A percentile compares a stretch with the other conserved stretches of the same genome.
These are phyloP conservation scores for Sarocladium brachiariae DNA, from an alignment of 2,329 filamentous ascomycete species.

Conservation along the genomic window DNA sequence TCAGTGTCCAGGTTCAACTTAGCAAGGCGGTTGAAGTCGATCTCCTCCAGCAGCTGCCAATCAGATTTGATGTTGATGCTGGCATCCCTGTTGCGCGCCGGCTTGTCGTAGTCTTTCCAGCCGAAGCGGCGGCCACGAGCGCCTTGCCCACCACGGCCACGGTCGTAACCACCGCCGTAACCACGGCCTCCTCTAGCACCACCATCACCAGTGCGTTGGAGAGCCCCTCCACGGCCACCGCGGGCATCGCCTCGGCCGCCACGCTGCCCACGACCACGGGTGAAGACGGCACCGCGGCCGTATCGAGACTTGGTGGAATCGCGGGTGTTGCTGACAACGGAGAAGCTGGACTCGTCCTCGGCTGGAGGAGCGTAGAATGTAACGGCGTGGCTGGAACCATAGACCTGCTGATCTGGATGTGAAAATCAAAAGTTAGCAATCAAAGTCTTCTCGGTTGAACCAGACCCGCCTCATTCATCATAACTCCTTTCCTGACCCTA, in stretches of 20 bases:
- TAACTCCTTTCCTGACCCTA: too few species aligned
- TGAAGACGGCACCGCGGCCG: conserved; percentile 83
- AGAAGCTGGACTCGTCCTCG: conserved; percentile 97
- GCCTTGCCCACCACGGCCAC: conserved; percentile 59
- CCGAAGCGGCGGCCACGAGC: conserved; percentile 80
- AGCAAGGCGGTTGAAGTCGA: conserved; percentile 89
- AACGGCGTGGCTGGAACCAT: conserved; percentile 80
- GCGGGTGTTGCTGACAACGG: conserved; percentile 91
- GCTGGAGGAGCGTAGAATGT: conserved; percentile 85
- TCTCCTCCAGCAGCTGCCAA: conserved; percentile 95
- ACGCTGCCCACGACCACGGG: conserved; percentile 75
- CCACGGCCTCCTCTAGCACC: conserved; percentile 59
- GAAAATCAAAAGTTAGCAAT: background rate
- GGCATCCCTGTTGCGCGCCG: conserved; percentile 88
- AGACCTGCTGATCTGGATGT: conserved; percentile 81
- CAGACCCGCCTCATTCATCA: too few species aligned
- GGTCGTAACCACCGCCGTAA: conserved; percentile 53
- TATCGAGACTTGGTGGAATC: conserved; percentile 82
- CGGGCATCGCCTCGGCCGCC: conserved; percentile 58
- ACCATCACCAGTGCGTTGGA: conserved; percentile 65
- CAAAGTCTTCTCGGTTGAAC: too few species aligned
- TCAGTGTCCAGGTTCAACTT: conserved; percentile 96
- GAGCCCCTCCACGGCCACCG: conserved; percentile 50
- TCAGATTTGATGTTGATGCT: conserved; percentile 95
- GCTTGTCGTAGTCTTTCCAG: conserved; percentile 99